These are phyloP conservation scores for Haplosporangium sp. DNA, from an alignment of 371 early-diverging fungal species.

Conservation along the genomic window DNA sequence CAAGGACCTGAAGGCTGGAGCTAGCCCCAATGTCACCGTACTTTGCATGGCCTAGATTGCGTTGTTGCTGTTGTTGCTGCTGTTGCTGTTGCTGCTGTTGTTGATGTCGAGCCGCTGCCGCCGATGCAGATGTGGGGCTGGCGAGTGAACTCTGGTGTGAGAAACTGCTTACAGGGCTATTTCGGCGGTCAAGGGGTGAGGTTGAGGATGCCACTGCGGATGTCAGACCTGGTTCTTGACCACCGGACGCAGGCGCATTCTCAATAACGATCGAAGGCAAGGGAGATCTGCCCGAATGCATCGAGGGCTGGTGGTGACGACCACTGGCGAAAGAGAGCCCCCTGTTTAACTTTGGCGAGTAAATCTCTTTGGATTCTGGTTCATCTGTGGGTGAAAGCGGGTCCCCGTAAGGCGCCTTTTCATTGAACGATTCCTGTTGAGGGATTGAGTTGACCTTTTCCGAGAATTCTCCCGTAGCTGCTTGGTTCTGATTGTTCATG, in stretches of 20 bases:
- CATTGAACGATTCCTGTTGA: constrained; percentile 18
- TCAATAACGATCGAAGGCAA: no score
- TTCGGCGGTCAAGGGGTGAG: no score
- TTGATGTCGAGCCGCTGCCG: not conserved
- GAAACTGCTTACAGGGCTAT: no score
- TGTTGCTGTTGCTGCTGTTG: not conserved
- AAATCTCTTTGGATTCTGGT: constrained; percentile 8
- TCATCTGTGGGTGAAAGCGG: constrained; percentile 11
- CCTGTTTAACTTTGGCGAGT: not conserved
- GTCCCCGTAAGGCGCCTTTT: constrained; percentile 30
- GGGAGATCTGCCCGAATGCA: no score
- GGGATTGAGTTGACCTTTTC: constrained; percentile 24
- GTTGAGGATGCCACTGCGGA: no score
- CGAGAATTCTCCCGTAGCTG: not conserved
- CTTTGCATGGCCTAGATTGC: no score
- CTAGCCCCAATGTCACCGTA: constrained; percentile 5
- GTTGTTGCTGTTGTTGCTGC: constrained; percentile 3
- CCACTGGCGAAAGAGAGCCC: no score
- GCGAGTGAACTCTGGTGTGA: no score
- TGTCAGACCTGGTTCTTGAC: no score
- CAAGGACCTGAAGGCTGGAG: constrained; percentile 32
- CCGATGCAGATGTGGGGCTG: no score
- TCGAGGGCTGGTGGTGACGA: no score
- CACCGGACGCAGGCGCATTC: no score
- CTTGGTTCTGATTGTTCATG: not conserved